These are phyloP conservation scores for Chaetomium globosum DNA, from an alignment of 2,329 filamentous ascomycete genomes.

Conservation along the genomic window DNA sequence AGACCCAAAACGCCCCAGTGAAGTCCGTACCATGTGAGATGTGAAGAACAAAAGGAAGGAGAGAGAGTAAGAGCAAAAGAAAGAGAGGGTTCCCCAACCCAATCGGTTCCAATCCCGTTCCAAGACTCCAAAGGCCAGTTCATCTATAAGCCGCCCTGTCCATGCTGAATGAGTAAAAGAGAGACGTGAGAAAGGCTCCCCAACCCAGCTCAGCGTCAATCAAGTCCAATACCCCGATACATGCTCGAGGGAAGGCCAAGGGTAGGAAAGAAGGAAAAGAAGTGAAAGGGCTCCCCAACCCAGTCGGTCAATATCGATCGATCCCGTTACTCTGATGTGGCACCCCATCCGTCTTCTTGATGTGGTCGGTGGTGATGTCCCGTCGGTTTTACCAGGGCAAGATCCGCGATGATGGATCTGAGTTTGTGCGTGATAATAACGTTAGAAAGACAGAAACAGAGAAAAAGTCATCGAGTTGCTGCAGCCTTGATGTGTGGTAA, in stretches of 20 bases:
- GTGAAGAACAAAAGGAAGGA: neutral
- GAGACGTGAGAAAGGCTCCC: too few relatives aligned
- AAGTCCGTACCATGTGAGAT: conserved; percentile 1
- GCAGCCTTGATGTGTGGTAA: neutral
- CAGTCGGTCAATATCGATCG: neutral
- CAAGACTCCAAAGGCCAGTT: neutral
- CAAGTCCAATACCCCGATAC: too few relatives aligned
- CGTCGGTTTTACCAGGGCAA: neutral
- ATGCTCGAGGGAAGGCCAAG: too few relatives aligned
- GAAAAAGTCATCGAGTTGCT: neutral
- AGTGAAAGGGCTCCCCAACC: conserved; percentile 4
- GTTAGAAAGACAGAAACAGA: neutral
- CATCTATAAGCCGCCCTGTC: neutral
- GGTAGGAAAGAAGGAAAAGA: neutral
- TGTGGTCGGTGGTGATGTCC: neutral
- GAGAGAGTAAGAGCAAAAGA: neutral
- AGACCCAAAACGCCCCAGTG: neutral
- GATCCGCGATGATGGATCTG: neutral
- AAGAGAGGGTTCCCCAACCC: conserved; percentile 4
- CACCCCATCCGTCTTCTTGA: neutral
- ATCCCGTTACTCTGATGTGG: neutral
- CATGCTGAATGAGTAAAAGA: neutral
- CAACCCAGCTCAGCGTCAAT: too few relatives aligned
- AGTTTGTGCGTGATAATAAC: neutral
- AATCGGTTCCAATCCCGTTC: neutral